Evolutionary conservation across 345 rosid species (phyloP).

Genomic region (Erucastrum elatum): DNA sequence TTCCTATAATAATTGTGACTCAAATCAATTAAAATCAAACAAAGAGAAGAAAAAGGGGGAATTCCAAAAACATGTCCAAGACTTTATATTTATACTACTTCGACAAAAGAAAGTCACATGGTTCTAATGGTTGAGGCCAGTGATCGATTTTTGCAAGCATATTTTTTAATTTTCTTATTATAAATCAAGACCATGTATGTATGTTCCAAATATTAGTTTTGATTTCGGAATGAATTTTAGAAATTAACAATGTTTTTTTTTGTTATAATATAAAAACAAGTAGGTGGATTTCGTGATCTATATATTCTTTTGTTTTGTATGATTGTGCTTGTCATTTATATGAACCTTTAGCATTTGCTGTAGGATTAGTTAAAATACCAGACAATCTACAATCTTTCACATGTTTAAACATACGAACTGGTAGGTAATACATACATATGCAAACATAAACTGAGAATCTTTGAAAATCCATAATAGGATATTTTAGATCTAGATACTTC

Average conservation of each 20-base stretch:
- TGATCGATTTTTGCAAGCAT: background rate
- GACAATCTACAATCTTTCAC: conserved; percentile 25
- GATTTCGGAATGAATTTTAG: background rate
- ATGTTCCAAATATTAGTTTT: background rate
- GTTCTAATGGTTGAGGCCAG: background rate
- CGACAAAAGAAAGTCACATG: background rate
- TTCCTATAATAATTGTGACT: conserved; percentile 29
- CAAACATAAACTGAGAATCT: background rate
- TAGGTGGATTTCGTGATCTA: conserved; percentile 39
- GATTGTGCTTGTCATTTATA: conserved; percentile 39
- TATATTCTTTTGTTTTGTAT: conserved; percentile 38
- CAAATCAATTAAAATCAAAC: conserved; percentile 7
- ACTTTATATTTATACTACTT: background rate
- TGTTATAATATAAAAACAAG: background rate
- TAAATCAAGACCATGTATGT: background rate
- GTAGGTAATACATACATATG: background rate
- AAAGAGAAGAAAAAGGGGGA: background rate
- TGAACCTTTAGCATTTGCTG: conserved; percentile 36
- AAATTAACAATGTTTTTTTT: background rate
- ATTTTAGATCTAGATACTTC: background rate
- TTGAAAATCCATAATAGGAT: conserved; percentile 1
- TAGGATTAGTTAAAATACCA: conserved; percentile 32
- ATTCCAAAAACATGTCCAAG: background rate
- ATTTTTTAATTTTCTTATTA: background rate
- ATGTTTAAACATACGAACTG: conserved; percentile 20